These are phyloP conservation scores for Oryza meyeriana DNA, from an alignment of 176 grass and related monocot species.

Conservation along the genomic window DNA sequence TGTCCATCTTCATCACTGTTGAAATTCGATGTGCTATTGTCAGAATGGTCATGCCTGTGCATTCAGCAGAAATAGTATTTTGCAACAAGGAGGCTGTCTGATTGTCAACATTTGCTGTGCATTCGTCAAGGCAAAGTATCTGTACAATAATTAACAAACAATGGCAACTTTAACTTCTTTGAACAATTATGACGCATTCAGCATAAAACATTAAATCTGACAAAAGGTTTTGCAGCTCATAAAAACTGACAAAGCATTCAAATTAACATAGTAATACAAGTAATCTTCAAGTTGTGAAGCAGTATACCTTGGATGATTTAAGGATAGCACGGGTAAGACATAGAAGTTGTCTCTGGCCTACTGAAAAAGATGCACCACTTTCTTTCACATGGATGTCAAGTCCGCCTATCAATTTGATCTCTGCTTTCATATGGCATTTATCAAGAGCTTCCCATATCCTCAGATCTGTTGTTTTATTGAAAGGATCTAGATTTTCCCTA, in stretches of 20 bases:
- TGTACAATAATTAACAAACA: slow-evolving; percentile 18
- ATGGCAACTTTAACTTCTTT: background rate
- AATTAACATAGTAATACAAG: background rate
- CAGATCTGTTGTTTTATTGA: slow-evolving; percentile 43
- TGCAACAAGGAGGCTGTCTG: slow-evolving; percentile 70
- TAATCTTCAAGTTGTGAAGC: background rate
- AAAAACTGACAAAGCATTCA: background rate
- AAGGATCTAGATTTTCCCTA: slow-evolving; percentile 94
- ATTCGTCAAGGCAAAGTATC: slow-evolving; percentile 93
- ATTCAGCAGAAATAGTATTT: slow-evolving; percentile 77
- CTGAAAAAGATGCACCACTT: slow-evolving; percentile 74
- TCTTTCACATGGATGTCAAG: slow-evolving; percentile 77
- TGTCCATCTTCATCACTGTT: slow-evolving; percentile 84
- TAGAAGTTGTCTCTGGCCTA: slow-evolving; percentile 84
- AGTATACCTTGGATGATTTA: slow-evolving; percentile 82
- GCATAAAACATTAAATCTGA: background rate
- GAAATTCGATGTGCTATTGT: slow-evolving; percentile 95
- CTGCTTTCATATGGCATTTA: slow-evolving; percentile 90
- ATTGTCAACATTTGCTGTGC: slow-evolving; percentile 80
- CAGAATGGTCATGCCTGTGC: slow-evolving; percentile 69
- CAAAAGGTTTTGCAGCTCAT: background rate
- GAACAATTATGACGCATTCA: background rate
- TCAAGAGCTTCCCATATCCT: slow-evolving; percentile 94
- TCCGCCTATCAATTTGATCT: slow-evolving; percentile 70
- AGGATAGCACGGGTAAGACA: slow-evolving; percentile 85